Conservation (phyloP, 768 basidiomycete species). For the Tylopilus intermedius region DNA sequence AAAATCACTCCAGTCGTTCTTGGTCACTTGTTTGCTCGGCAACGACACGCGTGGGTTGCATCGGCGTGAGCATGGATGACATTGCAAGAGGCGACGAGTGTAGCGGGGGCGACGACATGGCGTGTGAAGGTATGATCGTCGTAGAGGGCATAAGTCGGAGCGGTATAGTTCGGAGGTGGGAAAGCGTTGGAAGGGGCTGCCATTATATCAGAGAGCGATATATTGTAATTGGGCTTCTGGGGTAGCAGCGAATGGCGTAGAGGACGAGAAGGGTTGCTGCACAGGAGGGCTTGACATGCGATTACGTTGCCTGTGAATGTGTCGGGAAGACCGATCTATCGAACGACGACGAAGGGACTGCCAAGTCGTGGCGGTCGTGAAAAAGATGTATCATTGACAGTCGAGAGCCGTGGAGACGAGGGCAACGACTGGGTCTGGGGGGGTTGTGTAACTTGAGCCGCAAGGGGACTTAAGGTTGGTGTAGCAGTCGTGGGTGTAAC, state of each 20-base stretch:
- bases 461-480: conserved; percentile 14
- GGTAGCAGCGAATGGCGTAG: conserved; percentile 8
- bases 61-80: conserved; percentile 54
- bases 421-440: conserved; percentile 35
- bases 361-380: conserved; percentile 39
- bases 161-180: conserved; percentile 11
- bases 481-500: conserved; percentile 9
- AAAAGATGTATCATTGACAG: conserved; percentile 25
- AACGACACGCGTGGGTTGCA: conserved; percentile 44
- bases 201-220: conserved; percentile 36
- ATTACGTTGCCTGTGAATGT: conserved; percentile 20
- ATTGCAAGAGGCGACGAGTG: conserved; percentile 34
- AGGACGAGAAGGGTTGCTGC: conserved; percentile 17
- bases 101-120: conserved; percentile 28
- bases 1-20: conserved; percentile 77
- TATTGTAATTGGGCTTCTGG: conserved; percentile 56
- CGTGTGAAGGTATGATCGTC: conserved; percentile 18
- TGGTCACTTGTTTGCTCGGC: conserved; percentile 46
- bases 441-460: conserved; percentile 5
- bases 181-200: conserved; percentile 15
- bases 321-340: conserved; percentile 27
- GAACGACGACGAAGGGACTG: conserved; percentile 34
- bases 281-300: conserved; percentile 18
- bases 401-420: conserved; percentile 31
- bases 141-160: conserved; percentile 17